Base-by-base conservation (phyloP, 2,329 filamentous ascomycete genomes). In the Diaporthe aspalathi region DNA sequence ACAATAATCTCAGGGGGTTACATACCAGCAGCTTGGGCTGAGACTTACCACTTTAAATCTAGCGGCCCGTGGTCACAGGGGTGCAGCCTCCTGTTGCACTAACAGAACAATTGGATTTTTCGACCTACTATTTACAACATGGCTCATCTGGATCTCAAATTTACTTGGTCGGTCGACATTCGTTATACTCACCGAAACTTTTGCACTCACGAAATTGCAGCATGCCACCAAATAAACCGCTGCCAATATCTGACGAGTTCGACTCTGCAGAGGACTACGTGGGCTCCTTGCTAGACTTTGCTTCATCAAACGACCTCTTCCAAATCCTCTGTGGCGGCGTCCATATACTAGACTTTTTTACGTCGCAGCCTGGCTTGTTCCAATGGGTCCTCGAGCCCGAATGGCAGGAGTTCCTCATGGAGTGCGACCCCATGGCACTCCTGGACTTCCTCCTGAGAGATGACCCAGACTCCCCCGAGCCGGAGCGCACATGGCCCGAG, bases 331-430 rank as follows among this genome's bases (percentile, higher is more conserved):
- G 94, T 79, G 96, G 96, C 68, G 95, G 95, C n/a, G 93, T 98
- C 0, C 96, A 99, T 79, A 95, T 99, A 74, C 87, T 98, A 70
- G 96, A 99, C 80, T 98, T 99, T 82, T 94, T 98, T 83, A 98
- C 94, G 2, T 89, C 90, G 52, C 89, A 94, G 60, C 93, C 94
- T 6, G 92, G 94, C 74, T 87, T 98, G 0, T 99, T 97, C 80
- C 89, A 92, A 67, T 86, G 88, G 1, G 88, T 95, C 1, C 81
- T 99, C 1, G 93, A 94, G 0, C 80, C 87, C 72, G 91, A 94
- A 80, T 99, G 96, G 96, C 90, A 93, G 74, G 79, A 85, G 0
- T 98, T 94, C 83, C 91, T 98, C 75, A 83, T 92, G 45, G 81
- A 86, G 22, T 89, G 90, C 77, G 89, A 93, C 65, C 88, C 94